These are phyloP conservation scores for Cryptococcus sp. DNA, from an alignment of 1,284 basidiomycete genomes.

Conservation along the genomic window DNA sequence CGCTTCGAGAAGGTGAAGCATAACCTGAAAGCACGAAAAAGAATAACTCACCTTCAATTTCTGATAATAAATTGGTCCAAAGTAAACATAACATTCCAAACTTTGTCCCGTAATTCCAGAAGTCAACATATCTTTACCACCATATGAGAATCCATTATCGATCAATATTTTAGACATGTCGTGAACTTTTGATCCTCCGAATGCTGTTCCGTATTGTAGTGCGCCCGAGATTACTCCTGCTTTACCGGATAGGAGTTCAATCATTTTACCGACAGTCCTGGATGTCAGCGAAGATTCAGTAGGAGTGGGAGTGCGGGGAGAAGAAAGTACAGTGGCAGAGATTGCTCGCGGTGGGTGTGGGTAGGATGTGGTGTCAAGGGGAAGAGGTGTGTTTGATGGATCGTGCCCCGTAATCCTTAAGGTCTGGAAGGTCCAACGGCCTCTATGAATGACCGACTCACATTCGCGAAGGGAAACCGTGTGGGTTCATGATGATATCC, in stretches of 20 bases:
- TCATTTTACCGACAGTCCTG: conserved; percentile 97
- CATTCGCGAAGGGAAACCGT: conserved; percentile 99
- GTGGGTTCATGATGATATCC: conserved; percentile 99
- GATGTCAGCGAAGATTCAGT: conserved; percentile 1
- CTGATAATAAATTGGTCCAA: conserved; percentile 98
- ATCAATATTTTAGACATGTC: conserved; percentile 96
- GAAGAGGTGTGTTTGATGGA: no score
- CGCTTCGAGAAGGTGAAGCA: no score
- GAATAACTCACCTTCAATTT: conserved; percentile 45
- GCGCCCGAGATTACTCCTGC: conserved; percentile 48
- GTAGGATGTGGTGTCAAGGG: no score
- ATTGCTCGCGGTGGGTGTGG: no score
- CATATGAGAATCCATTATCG: conserved; percentile 93
- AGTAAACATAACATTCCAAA: conserved; percentile 95
- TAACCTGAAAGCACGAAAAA: not conserved
- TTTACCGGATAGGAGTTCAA: conserved; percentile 95
- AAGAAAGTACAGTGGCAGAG: no score
- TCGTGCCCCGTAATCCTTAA: no score
- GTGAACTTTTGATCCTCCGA: conserved; percentile 97
- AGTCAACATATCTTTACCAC: conserved; percentile 96
- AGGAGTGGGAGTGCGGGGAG: not conserved
- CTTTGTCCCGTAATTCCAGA: conserved; percentile 97
- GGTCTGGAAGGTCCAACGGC: no score
- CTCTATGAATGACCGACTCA: no score
- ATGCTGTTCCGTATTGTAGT: conserved; percentile 65